These are phyloP conservation scores for Acanthamoeba castellanii DNA, from an alignment of 208 protist species.

Conservation along the genomic window DNA sequence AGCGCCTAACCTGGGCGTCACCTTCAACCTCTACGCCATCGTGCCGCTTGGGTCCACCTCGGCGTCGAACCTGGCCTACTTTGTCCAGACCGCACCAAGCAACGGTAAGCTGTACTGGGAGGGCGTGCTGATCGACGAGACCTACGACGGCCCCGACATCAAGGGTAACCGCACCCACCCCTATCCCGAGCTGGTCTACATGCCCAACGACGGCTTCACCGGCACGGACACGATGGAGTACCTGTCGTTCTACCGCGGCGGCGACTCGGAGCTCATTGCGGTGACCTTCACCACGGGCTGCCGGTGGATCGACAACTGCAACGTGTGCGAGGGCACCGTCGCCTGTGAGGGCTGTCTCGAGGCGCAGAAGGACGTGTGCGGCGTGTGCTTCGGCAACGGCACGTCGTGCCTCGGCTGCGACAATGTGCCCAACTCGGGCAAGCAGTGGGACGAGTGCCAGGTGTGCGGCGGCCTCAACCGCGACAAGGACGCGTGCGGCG, in stretches of 20 bases:
- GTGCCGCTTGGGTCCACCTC: not conserved
- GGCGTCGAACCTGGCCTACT: not conserved
- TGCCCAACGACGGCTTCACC: not conserved
- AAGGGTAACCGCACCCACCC: not conserved
- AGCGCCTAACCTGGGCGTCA: not conserved
- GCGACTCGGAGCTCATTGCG: not conserved
- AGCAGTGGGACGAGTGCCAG: not conserved
- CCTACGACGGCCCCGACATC: not conserved
- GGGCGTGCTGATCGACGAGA: not conserved
- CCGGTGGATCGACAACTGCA: not conserved
- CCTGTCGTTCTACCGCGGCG: not conserved
- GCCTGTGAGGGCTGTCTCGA: not conserved
- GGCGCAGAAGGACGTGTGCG: not conserved
- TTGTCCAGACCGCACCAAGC: not conserved
- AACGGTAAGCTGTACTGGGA: not conserved
- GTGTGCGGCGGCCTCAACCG: slow-evolving; percentile 27
- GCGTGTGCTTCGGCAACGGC: slow-evolving; percentile 15
- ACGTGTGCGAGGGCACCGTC: not conserved
- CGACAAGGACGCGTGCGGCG: slow-evolving; percentile 17
- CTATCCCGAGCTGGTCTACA: not conserved
- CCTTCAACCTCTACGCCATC: not conserved
- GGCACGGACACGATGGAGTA: not conserved
- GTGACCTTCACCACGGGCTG: not conserved
- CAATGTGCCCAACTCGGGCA: not conserved
- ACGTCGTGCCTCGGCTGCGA: not conserved